Evolutionary conservation across 108 stramenopile species (phyloP).

Genomic region (Parmales sp.): DNA sequence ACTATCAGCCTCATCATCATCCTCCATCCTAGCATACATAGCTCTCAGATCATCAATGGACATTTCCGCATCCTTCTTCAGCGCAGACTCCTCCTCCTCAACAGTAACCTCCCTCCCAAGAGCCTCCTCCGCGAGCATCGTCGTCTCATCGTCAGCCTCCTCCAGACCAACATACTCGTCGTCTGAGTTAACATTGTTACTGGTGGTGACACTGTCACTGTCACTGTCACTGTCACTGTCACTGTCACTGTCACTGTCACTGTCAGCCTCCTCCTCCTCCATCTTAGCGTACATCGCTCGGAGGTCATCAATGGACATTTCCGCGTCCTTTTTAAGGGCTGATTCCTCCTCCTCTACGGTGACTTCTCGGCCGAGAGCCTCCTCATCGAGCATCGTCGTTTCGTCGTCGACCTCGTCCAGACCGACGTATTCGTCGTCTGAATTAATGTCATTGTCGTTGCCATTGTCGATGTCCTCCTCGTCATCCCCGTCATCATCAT

Average conservation of each 20-base stretch:
- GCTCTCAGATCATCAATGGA: constrained; percentile 41
- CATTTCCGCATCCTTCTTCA: constrained; percentile 50
- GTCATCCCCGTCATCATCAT: background rate
- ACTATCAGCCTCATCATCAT: background rate
- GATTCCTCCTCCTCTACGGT: constrained; percentile 9
- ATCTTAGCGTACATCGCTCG: background rate
- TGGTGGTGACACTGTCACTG: background rate
- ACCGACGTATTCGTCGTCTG: background rate
- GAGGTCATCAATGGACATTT: background rate
- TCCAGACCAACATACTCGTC: no score
- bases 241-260: background rate
- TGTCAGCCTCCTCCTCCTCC: background rate
- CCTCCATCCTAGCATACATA: constrained; percentile 33
- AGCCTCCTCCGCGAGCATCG: constrained; percentile 56
- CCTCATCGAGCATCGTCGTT: constrained; percentile 52
- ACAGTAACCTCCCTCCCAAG: constrained; percentile 14
- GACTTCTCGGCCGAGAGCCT: constrained; percentile 21
- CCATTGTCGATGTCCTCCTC: constrained; percentile 15
- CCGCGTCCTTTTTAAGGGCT: constrained; percentile 19
- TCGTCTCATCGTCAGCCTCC: constrained; percentile 57
- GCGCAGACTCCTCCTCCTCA: constrained; percentile 15
- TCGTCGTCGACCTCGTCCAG: constrained; percentile 44
- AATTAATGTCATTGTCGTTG: constrained; percentile 1
- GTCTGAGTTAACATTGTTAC: no score
- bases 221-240: background rate